phyloP scores from a whole-genome alignment of 2,329 filamentous ascomycete species.

The Alternaria ventricosa region DNA sequence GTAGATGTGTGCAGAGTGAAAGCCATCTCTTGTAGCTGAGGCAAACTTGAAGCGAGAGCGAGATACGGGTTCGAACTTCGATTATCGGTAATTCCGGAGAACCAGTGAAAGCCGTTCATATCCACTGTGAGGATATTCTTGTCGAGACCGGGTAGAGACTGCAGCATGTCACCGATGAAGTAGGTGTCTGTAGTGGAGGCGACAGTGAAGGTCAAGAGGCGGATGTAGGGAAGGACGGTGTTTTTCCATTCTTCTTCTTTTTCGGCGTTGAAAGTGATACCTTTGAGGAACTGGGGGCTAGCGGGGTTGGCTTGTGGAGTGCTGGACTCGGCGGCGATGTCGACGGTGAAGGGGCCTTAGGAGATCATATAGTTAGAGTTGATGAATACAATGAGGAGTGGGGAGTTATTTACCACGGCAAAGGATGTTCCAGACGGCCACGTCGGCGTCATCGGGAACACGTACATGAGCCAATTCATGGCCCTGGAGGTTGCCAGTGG shows the following conservation, averaged over 20 bases:
- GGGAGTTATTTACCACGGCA: neutral
- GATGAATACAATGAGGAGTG: neutral
- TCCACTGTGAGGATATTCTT: constrained; percentile 48
- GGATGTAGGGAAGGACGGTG: constrained; percentile 19
- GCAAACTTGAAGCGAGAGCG: constrained; percentile 84
- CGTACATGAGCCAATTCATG: neutral
- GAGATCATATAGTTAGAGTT: neutral
- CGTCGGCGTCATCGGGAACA: neutral
- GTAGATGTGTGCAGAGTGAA: constrained; percentile 85
- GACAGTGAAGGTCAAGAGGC: constrained; percentile 18
- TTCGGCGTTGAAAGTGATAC: neutral
- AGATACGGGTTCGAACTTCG: constrained; percentile 92
- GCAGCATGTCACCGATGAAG: constrained; percentile 15
- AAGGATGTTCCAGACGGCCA: neutral
- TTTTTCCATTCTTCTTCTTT: constrained; percentile 11
- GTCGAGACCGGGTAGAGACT: constrained; percentile 8
- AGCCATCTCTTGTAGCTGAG: constrained; percentile 77
- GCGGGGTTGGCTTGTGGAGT: constrained; percentile 1
- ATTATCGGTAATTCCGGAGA: constrained; percentile 73
- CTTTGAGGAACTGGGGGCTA: constrained; percentile 20
- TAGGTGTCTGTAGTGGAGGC: constrained; percentile 15
- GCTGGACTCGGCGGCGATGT: constrained; percentile 17
- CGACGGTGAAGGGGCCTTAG: constrained; percentile 13
- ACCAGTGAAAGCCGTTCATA: constrained; percentile 52
- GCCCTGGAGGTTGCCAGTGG: neutral